phyloP scores from a whole-genome alignment of 257 asterid genomes.

The Nicotiana attenuata region DNA sequence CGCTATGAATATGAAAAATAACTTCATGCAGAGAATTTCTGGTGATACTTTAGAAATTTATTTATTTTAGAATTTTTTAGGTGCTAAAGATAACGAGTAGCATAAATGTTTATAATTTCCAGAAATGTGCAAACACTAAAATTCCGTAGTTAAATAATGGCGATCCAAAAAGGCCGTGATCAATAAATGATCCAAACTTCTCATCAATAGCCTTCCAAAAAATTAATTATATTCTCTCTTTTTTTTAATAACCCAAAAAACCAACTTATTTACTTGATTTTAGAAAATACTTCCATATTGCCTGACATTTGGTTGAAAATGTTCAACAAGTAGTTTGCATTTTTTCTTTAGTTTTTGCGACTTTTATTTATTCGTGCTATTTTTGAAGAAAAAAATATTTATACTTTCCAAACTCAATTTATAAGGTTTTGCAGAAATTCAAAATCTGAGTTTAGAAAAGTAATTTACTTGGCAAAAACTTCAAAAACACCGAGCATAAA shows the following conservation, averaged over 20 bases:
- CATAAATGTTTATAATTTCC: neutral
- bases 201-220: neutral
- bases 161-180: neutral
- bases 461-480: neutral
- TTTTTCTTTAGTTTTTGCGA: neutral
- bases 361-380: neutral
- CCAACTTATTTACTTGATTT: neutral
- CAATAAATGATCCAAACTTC: neutral
- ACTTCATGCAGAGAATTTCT: neutral
- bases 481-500: too few species aligned
- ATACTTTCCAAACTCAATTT: too few species aligned
- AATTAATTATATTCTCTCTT: too few species aligned
- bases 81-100: too few species aligned
- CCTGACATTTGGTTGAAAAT: neutral
- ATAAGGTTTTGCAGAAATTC: too few species aligned
- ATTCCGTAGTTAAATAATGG: slow-evolving; percentile 4
- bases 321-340: neutral
- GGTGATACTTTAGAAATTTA: neutral
- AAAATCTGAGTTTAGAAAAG: neutral
- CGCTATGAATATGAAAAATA: neutral
- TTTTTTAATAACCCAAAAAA: neutral
- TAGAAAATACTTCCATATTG: neutral
- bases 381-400: neutral
- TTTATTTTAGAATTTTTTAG: too few species aligned
- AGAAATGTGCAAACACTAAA: neutral